These are phyloP conservation scores for Penicillium verrucosum DNA, from an alignment of 2,329 filamentous ascomycete genomes.

Conservation along the genomic window DNA sequence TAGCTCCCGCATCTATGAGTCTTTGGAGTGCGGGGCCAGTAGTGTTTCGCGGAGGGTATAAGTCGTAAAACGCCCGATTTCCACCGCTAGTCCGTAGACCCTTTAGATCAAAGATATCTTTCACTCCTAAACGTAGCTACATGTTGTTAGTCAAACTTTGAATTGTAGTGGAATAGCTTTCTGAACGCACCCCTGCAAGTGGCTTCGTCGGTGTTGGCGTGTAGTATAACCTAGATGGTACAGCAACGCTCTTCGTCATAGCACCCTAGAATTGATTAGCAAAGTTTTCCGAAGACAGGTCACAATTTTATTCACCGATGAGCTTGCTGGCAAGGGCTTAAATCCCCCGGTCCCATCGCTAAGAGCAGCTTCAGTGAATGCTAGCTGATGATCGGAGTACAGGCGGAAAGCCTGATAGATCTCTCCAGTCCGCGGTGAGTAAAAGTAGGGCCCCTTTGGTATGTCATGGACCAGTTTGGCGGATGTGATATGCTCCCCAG, in stretches of 20 bases:
- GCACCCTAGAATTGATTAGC: constrained; percentile 5
- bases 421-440: constrained; percentile 42
- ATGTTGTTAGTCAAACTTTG: not conserved
- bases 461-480: constrained; percentile 22
- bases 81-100: constrained; percentile 57
- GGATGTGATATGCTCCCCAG: not conserved
- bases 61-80: constrained; percentile 56
- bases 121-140: constrained; percentile 53
- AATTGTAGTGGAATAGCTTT: accelerated
- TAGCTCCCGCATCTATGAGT: constrained; percentile 59
- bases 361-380: constrained; percentile 50
- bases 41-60: constrained; percentile 47
- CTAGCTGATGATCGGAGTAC: constrained; percentile 49
- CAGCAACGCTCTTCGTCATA: constrained; percentile 45
- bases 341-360: constrained; percentile 18
- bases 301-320: constrained; percentile 6
- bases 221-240: constrained; percentile 61
- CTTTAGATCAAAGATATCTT: constrained; percentile 60
- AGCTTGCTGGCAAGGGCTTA: constrained; percentile 13
- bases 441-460: constrained; percentile 51
- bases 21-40: constrained; percentile 54
- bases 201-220: constrained; percentile 53
- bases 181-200: constrained; percentile 51
- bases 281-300: not conserved
- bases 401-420: constrained; percentile 51